phyloP scores from a whole-genome alignment of 345 rosid genomes.

The Euphorbia lathyris region DNA sequence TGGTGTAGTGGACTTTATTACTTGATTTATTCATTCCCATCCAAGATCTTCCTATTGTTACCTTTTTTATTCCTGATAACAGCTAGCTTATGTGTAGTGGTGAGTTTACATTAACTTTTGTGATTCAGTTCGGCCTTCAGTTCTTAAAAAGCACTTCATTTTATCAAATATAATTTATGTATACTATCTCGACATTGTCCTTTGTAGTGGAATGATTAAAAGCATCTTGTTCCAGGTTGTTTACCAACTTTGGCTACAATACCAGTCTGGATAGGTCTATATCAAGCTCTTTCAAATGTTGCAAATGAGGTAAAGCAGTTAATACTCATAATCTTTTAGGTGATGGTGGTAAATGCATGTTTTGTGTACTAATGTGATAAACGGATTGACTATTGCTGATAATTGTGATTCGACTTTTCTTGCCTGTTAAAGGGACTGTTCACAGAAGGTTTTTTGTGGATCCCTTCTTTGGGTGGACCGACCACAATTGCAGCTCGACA shows the following conservation, averaged over 20 bases:
- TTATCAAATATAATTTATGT: not conserved
- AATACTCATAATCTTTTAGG: slow-evolving; percentile 9
- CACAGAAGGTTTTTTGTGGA: slow-evolving; percentile 99
- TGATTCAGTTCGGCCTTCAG: not conserved
- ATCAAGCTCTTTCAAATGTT: slow-evolving; percentile 93
- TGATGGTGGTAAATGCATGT: not conserved
- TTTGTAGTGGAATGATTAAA: slow-evolving; percentile 17
- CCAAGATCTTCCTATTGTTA: not conserved
- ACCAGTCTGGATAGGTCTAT: slow-evolving; percentile 97
- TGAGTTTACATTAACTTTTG: not conserved
- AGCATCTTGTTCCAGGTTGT: slow-evolving; percentile 59
- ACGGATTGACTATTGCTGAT: slow-evolving; percentile 16
- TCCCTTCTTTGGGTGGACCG: slow-evolving; percentile 94
- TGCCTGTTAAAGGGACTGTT: slow-evolving; percentile 54
- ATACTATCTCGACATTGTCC: slow-evolving; percentile 7
- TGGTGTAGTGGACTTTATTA: not conserved
- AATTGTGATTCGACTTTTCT: slow-evolving; percentile 13
- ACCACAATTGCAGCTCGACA: slow-evolving; percentile 95
- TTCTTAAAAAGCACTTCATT: not conserved
- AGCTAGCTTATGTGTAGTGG: too few species aligned
- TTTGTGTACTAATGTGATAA: not conserved
- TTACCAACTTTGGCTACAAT: slow-evolving; percentile 58
- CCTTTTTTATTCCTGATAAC: not conserved
- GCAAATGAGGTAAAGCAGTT: slow-evolving; percentile 76
- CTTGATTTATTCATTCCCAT: not conserved